Percentiles rank a stretch among this genome's conserved stretches.
phyloP scores from a whole-genome alignment of 2,329 filamentous ascomycete genomes.

The Remersonia thermophila region DNA sequence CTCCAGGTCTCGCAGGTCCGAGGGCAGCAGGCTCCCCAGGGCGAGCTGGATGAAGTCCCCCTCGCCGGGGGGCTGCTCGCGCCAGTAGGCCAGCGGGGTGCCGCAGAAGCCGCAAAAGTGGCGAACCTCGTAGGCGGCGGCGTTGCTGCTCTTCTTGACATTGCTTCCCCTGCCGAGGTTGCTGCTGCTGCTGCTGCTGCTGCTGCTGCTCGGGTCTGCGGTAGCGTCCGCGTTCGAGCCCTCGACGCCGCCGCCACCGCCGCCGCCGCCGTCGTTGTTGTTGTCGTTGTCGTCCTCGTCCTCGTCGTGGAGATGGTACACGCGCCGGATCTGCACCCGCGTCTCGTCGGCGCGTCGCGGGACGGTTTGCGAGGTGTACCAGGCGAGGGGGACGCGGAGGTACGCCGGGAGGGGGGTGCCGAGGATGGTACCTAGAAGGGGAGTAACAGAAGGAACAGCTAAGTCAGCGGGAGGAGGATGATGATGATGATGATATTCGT shows the following conservation, averaged over 20 bases:
- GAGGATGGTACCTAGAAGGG: slow-evolving; percentile 39
- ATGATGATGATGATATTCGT: not conserved
- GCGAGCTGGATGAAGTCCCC: slow-evolving; percentile 71
- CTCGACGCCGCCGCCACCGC: not conserved
- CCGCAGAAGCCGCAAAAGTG: slow-evolving; percentile 90
- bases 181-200: not conserved
- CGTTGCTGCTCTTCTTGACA: too few species aligned
- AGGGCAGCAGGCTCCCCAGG: slow-evolving; percentile 60
- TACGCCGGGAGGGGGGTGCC: slow-evolving; percentile 62
- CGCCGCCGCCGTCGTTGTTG: not conserved
- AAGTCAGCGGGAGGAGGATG: not conserved
- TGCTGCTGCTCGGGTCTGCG: slow-evolving; percentile 11
- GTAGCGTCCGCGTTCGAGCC: not conserved
- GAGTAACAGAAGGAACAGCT: not conserved
- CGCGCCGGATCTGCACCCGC: slow-evolving; percentile 50
- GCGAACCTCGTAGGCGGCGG: slow-evolving; percentile 47
- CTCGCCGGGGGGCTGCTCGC: slow-evolving; percentile 50
- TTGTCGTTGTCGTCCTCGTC: not conserved
- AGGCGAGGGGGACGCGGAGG: slow-evolving; percentile 68
- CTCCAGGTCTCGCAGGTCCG: slow-evolving; percentile 61
- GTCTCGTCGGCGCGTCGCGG: slow-evolving; percentile 72
- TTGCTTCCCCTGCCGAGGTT: too few species aligned
- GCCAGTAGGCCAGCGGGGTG: slow-evolving; percentile 75
- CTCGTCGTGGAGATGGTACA: slow-evolving; percentile 44
- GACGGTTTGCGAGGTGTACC: slow-evolving; percentile 66